Base-by-base conservation (phyloP, 2,329 filamentous ascomycete species). In the Penicillium sp. region DNA sequence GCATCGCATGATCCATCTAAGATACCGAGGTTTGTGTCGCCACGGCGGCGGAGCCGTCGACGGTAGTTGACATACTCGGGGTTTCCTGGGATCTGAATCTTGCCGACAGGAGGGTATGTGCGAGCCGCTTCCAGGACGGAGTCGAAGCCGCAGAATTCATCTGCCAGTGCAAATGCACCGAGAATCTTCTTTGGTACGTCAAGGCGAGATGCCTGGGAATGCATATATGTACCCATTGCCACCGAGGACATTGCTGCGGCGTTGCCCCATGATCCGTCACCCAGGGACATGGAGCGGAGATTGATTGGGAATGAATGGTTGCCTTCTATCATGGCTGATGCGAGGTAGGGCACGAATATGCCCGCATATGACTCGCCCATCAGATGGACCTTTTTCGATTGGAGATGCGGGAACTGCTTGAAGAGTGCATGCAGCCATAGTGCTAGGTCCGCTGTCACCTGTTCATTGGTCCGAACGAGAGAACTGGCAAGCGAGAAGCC, bases 311-410 rank as follows among this genome's bases (percentile, higher is more conserved):
- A 58, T 1, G 63, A 57, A 25, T 63, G 46, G 21, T 67, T 61
- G 54, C 69, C 67, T 7, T 68, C 54, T 16, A 75, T 50, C 21
- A 77, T 66, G 11, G 66, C 66, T 6, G 64, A 61, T 21, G 73
- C 69, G 43, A 77, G 70, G 27, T 76, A 75, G 1, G 74, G 73
- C 25, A 77, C 67, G 54, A 73, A 75, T 45, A 75, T 69, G 0
- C 74, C 74, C 7, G 70, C 73, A 55, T 73, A 75, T 10, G 72
- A 75, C 56, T 76, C 71, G n/a, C 73, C 74, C 49, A 75, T 70
- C n/a, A 76, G 29, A 55, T 75, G 69, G 1, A 72, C 65, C 10
- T 67, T 66, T 53, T 73, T 73, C 3, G 62, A 61, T n/a, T 65
- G 58, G 2, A 75, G 60, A 23, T 71, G 62, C 2, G 71, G 69